phyloP scores from a whole-genome alignment of 2,329 filamentous ascomycete genomes.

The Harringtonia lauricola region DNA sequence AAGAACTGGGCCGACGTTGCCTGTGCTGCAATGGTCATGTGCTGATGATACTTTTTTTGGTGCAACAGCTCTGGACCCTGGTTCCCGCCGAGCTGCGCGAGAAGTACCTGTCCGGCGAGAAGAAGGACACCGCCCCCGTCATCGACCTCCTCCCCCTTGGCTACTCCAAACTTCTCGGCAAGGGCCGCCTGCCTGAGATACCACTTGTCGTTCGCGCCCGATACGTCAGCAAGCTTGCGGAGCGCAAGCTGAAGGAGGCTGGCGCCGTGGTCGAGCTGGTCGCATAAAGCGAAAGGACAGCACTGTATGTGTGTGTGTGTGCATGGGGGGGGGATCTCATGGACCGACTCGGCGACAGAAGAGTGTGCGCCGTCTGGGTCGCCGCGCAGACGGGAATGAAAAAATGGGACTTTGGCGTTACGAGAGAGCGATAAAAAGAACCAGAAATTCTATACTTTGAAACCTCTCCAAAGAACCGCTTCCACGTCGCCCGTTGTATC shows the following conservation, averaged over 20 bases:
- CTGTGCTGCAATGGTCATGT: not conserved
- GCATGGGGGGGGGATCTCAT: not conserved
- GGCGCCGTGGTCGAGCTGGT: constrained; percentile 94
- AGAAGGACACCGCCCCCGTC: constrained; percentile 89
- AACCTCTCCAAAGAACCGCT: not conserved
- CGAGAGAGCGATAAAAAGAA: constrained; percentile 1
- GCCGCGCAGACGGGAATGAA: not conserved
- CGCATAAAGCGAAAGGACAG: constrained; percentile 46
- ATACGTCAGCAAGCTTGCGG: constrained; percentile 91
- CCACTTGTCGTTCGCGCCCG: constrained; percentile 90
- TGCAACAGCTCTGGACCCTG: constrained; percentile 76
- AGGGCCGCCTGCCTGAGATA: constrained; percentile 88
- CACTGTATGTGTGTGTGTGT: not conserved
- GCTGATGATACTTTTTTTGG: not conserved
- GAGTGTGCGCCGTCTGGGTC: not conserved
- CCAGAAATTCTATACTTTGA: not conserved
- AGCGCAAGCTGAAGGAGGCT: constrained; percentile 98
- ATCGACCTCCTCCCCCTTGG: constrained; percentile 95
- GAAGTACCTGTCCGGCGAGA: constrained; percentile 68
- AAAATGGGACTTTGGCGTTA: constrained; percentile 3
- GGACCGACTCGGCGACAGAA: not conserved
- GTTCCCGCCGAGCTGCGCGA: constrained; percentile 89
- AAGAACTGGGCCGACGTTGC: not conserved
- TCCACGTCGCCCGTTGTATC: too few species aligned
- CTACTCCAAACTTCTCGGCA: constrained; percentile 98